phyloP scores from a whole-genome alignment of 805 yeast species.

The Priceomyces fermenticarens region DNA sequence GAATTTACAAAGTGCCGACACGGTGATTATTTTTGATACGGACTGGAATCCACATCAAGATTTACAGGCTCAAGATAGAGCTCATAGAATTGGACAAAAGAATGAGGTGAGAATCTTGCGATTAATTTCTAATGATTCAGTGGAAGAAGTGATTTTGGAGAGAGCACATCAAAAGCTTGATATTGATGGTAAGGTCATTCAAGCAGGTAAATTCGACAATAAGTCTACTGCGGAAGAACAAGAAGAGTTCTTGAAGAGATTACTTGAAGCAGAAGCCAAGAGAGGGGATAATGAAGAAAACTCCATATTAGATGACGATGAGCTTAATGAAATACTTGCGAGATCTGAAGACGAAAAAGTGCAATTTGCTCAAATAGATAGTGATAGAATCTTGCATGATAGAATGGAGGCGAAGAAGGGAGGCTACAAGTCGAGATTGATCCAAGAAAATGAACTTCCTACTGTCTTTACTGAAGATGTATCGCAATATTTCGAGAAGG shows the following conservation, averaged over 20 bases:
- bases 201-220: conserved; percentile 87
- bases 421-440: conserved; percentile 49
- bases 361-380: conserved; percentile 58
- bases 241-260: conserved; percentile 69
- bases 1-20: conserved; percentile 84
- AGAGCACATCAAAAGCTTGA: conserved; percentile 81
- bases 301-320: conserved; percentile 60
- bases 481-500: conserved; percentile 47
- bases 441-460: conserved; percentile 72
- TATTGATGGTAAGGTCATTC: conserved; percentile 86
- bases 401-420: conserved; percentile 28
- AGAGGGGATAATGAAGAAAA: conserved; percentile 56
- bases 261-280: conserved; percentile 66
- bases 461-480: conserved; percentile 70
- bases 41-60: conserved; percentile 94
- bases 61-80: conserved; percentile 88
- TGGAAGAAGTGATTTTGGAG: conserved; percentile 78
- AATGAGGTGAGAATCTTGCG: conserved; percentile 81
- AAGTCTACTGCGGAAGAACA: conserved; percentile 86
- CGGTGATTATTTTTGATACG: conserved; percentile 81
- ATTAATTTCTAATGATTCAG: conserved; percentile 74
- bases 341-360: conserved; percentile 60
- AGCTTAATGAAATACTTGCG: conserved; percentile 68
- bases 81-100: conserved; percentile 87
- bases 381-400: conserved; percentile 45